Conservation (phyloP, 192 early-diverging fungal genomes). For the Cladochytrium replicatum region DNA sequence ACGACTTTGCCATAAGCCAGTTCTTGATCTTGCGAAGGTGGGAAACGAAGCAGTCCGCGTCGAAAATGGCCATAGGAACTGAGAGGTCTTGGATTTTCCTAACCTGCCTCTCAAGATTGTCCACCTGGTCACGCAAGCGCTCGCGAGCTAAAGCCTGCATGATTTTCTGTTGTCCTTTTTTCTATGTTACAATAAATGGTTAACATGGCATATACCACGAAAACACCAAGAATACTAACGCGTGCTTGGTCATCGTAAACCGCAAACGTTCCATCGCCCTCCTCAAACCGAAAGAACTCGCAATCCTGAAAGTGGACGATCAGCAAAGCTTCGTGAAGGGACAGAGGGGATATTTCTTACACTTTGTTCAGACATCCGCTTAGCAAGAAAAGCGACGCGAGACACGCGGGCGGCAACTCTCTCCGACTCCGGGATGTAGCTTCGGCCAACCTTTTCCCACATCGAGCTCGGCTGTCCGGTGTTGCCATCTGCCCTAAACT, state of each 20-base stretch:
- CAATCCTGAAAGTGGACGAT: slow-evolving; percentile 1
- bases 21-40: slow-evolving; percentile 20
- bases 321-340: neutral
- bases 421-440: neutral
- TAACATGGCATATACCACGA: neutral
- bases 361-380: slow-evolving; percentile 11
- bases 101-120: slow-evolving; percentile 17
- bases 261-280: slow-evolving; percentile 17
- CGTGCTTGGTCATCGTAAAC: slow-evolving; percentile 20
- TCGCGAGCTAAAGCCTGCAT: slow-evolving; percentile 33
- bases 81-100: neutral
- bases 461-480: neutral
- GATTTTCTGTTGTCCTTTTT: slow-evolving; percentile 11
- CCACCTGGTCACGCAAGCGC: slow-evolving; percentile 31
- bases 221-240: slow-evolving; percentile 8
- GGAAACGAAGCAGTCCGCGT: slow-evolving; percentile 17
- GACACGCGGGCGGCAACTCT: slow-evolving; percentile 11
- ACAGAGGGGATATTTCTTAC: neutral
- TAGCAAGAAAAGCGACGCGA: slow-evolving; percentile 18
- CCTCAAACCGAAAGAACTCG: slow-evolving; percentile 26
- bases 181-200: slow-evolving; percentile 3
- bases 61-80: slow-evolving; percentile 15
- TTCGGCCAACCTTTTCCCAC: neutral
- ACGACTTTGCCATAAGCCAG: slow-evolving; percentile 18
- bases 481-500: neutral